A percentile compares a stretch with the other conserved stretches of the same genome.
Conservation (phyloP, 371 early-diverging fungal genomes). For the Mucor indicus region DNA sequence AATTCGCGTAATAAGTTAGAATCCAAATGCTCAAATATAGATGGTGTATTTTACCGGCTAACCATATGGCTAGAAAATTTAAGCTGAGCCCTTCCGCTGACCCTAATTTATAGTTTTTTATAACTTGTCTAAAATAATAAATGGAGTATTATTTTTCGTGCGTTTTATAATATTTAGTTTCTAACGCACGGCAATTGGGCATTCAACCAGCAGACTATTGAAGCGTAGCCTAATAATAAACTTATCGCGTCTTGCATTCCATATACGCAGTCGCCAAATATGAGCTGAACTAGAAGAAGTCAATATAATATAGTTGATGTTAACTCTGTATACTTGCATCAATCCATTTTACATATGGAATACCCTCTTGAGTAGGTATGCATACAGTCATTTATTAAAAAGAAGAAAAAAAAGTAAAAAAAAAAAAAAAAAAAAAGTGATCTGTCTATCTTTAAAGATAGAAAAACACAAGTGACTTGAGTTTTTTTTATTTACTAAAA, state of each 20-base stretch:
- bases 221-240: slow-evolving; percentile 54
- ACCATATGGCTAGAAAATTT: slow-evolving; percentile 64
- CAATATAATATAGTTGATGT: too few species aligned
- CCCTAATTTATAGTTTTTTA: slow-evolving; percentile 52
- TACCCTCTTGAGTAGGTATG: slow-evolving; percentile 27
- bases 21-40: too few species aligned
- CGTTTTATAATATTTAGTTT: too few species aligned
- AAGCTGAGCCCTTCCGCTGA: slow-evolving; percentile 54
- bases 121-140: too few species aligned
- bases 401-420: neutral
- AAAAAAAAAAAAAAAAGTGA: too few species aligned
- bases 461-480: too few species aligned
- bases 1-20: too few species aligned
- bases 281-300: slow-evolving; percentile 12
- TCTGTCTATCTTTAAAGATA: too few species aligned
- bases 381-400: slow-evolving; percentile 19
- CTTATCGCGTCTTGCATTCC: slow-evolving; percentile 32
- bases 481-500: too few species aligned
- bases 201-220: slow-evolving; percentile 68
- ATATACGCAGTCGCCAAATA: slow-evolving; percentile 53
- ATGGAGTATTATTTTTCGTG: too few species aligned
- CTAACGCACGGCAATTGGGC: slow-evolving; percentile 79
- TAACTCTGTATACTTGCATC: slow-evolving; percentile 35
- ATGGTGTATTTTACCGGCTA: slow-evolving; percentile 53
- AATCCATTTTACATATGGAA: slow-evolving; percentile 31